phyloP scores from a whole-genome alignment of 2,329 filamentous ascomycete genomes.

The Kalaharituber pfeilii region DNA sequence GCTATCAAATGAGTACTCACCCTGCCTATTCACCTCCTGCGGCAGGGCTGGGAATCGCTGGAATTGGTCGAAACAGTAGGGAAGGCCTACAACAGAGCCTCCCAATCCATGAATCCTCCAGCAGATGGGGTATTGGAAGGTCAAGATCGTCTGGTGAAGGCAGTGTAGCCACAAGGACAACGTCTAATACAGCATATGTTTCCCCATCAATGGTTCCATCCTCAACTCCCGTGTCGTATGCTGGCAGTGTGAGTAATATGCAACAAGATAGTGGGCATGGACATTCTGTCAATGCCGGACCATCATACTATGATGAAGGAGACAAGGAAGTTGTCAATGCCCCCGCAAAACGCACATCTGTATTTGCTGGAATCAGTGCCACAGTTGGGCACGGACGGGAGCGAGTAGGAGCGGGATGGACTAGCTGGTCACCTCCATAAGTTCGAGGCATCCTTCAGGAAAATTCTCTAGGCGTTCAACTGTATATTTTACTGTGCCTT shows the following conservation, averaged over 20 bases:
- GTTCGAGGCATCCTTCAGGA: neutral
- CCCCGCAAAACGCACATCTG: neutral
- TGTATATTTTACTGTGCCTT: neutral
- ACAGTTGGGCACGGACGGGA: neutral
- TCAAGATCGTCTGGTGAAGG: neutral
- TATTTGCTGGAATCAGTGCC: neutral
- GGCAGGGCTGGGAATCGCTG: neutral
- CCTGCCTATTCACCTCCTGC: neutral
- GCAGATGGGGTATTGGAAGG: conserved; percentile 10
- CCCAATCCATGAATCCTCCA: conserved; percentile 3
- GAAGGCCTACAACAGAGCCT: conserved; percentile 3
- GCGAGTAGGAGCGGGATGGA: neutral
- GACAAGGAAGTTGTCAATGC: neutral
- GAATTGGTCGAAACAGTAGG: neutral
- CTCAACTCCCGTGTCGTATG: neutral
- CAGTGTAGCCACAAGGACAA: neutral
- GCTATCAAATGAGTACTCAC: neutral
- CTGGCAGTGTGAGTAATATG: neutral
- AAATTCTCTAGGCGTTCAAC: neutral
- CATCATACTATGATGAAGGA: neutral
- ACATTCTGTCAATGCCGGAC: neutral
- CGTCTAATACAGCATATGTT: neutral
- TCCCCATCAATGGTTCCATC: neutral
- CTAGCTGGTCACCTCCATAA: neutral
- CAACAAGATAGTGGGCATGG: neutral